These are phyloP conservation scores for Pseudocercospora fuligena DNA, from an alignment of 2,329 filamentous ascomycete species.

Conservation along the genomic window DNA sequence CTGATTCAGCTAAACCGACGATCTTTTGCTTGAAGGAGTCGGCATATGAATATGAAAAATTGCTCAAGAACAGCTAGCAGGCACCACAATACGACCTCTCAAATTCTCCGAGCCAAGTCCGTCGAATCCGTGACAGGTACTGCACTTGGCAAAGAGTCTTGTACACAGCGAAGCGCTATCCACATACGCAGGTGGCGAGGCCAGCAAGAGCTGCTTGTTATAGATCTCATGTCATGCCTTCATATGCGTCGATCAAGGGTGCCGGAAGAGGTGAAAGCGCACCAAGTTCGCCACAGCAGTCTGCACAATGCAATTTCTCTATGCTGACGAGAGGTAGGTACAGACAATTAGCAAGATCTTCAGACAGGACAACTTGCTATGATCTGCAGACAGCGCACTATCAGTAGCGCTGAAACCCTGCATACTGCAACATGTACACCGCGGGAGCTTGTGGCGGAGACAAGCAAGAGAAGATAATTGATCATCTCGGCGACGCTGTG, in stretches of 20 bases:
- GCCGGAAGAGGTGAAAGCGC: no score
- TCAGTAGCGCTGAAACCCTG: no score
- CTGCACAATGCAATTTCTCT: neutral
- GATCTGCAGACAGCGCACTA: neutral
- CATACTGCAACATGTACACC: no score
- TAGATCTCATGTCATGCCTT: neutral
- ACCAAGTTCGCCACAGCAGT: neutral
- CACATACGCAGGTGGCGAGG: neutral
- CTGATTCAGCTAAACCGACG: neutral
- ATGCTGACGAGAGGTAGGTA: no score
- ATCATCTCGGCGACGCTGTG: neutral
- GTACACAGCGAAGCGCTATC: neutral
- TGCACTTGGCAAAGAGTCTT: neutral
- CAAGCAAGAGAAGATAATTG: neutral
- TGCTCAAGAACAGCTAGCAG: neutral
- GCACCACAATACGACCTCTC: neutral
- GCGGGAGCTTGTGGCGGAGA: neutral
- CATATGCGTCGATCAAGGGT: neutral
- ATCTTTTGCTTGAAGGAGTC: neutral
- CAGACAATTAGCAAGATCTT: no score
- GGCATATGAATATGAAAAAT: neutral
- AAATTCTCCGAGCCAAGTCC: neutral
- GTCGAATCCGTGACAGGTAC: neutral
- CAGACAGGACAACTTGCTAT: neutral
- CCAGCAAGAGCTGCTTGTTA: neutral